Conservation (phyloP, 768 basidiomycete species). For the Sarcodon aspratus region DNA sequence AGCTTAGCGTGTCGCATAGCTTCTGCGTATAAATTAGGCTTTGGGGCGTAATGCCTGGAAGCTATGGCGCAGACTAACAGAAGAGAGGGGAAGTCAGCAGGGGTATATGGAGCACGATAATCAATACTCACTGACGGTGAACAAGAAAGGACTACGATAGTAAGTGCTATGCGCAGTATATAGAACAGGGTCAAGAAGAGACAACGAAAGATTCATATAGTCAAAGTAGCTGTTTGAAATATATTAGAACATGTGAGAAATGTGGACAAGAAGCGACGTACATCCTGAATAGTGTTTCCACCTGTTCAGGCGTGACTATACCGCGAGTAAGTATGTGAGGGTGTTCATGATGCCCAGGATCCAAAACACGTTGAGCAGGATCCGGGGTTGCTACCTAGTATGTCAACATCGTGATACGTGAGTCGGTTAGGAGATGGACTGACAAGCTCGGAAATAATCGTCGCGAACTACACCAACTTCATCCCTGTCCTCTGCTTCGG, state of each 20-base stretch:
- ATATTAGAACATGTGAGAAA: background rate
- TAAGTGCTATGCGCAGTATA: conserved; percentile 78
- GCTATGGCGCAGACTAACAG: conserved; percentile 73
- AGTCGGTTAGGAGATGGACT: conserved; percentile 11
- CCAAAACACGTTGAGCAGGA: conserved; percentile 22
- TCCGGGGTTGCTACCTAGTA: conserved; percentile 17
- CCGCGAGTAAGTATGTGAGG: conserved; percentile 58
- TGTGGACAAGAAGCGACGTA: conserved; percentile 17
- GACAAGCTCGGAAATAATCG: conserved; percentile 59
- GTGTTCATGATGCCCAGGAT: conserved; percentile 29
- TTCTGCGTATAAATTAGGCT: conserved; percentile 57
- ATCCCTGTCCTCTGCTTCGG: conserved; percentile 25
- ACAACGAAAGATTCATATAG: conserved; percentile 69
- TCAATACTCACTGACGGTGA: conserved; percentile 71
- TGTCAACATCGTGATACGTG: conserved; percentile 11
- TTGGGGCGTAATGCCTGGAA: conserved; percentile 66
- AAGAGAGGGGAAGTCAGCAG: background rate
- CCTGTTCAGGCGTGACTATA: conserved; percentile 53
- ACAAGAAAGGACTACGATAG: conserved; percentile 81
- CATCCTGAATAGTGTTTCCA: conserved; percentile 66
- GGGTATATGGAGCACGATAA: background rate
- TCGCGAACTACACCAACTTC: conserved; percentile 56
- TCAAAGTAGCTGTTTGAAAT: conserved; percentile 50
- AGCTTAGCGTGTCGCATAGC: conserved; percentile 68
- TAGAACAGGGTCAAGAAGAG: conserved; percentile 68